Conservation (phyloP, 2,329 filamentous ascomycete genomes). For the Alternaria arbusti region DNA sequence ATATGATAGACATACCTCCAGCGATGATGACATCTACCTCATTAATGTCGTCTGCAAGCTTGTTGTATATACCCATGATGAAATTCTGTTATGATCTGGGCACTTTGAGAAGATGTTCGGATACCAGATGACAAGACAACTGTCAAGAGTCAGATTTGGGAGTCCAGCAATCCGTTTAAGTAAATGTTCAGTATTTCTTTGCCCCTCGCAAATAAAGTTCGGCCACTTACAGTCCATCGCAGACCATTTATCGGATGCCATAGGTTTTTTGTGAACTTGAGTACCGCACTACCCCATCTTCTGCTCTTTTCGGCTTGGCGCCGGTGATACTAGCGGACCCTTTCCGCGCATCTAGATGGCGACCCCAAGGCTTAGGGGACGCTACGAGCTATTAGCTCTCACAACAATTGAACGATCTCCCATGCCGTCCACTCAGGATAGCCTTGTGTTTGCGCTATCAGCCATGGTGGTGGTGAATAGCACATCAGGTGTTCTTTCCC, state of each 20-base stretch:
- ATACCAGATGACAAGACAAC: neutral
- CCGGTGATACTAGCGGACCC: neutral
- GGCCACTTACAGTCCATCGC: neutral
- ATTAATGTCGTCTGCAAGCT: conserved; percentile 46
- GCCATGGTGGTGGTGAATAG: neutral
- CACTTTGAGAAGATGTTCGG: neutral
- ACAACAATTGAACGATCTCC: neutral
- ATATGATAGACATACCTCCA: conserved; percentile 47
- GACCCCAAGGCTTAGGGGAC: neutral
- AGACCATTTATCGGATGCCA: neutral
- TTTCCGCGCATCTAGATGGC: conserved; percentile 5
- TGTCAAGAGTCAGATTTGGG: neutral
- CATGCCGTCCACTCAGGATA: conserved; percentile 1
- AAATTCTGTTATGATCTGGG: neutral
- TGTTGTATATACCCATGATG: conserved; percentile 40
- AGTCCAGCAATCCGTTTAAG: conserved; percentile 1
- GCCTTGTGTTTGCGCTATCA: neutral
- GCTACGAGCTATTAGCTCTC: conserved; percentile 1
- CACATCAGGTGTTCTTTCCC: conserved; percentile 5
- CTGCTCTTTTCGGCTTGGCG: conserved; percentile 1
- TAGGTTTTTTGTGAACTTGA: neutral
- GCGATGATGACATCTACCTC: conserved; percentile 62
- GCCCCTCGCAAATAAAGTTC: neutral
- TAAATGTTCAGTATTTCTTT: neutral
- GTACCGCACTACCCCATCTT: neutral